A percentile compares a stretch with the other conserved stretches of the same genome.
phyloP scores from a whole-genome alignment of 1,284 basidiomycete species.

The Naganishia sp. region DNA sequence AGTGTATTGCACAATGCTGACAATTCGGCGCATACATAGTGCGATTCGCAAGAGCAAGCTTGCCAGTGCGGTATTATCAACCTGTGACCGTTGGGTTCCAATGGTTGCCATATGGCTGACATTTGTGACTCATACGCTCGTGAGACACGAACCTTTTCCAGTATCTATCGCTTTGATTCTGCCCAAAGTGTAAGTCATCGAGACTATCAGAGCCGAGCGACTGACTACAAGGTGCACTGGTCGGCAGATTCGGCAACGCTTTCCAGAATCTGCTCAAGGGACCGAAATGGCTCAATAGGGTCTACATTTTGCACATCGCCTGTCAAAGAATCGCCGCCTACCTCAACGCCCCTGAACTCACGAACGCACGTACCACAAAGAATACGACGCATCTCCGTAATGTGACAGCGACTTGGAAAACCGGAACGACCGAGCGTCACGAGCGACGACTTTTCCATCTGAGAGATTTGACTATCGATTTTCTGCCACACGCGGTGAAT shows the following conservation, averaged over 20 bases:
- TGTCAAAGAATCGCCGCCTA: slow-evolving; percentile 11
- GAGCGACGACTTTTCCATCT: slow-evolving; percentile 37
- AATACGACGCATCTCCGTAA: not conserved
- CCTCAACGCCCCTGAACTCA: slow-evolving; percentile 9
- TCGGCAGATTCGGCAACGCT: slow-evolving; percentile 11
- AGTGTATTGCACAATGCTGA: too few species aligned
- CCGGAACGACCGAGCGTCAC: too few species aligned
- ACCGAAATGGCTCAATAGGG: slow-evolving; percentile 11
- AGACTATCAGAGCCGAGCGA: too few species aligned
- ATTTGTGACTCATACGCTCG: slow-evolving; percentile 41
- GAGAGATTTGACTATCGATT: slow-evolving; percentile 37
- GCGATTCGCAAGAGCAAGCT: slow-evolving; percentile 5
- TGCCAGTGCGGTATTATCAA: slow-evolving; percentile 31
- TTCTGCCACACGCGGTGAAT: slow-evolving; percentile 43
- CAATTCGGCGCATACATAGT: not conserved
- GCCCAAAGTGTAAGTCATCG: slow-evolving; percentile 17
- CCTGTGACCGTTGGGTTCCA: slow-evolving; percentile 48
- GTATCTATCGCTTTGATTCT: slow-evolving; percentile 9
- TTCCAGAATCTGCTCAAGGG: slow-evolving; percentile 2
- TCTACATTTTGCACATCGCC: slow-evolving; percentile 1
- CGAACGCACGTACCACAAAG: not conserved
- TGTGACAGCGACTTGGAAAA: slow-evolving; percentile 7
- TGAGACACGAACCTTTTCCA: slow-evolving; percentile 17
- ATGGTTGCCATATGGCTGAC: slow-evolving; percentile 50
- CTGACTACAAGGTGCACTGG: too few species aligned